Conservation (phyloP, 2,329 filamentous ascomycete species). For the Blastomyces percursus region DNA sequence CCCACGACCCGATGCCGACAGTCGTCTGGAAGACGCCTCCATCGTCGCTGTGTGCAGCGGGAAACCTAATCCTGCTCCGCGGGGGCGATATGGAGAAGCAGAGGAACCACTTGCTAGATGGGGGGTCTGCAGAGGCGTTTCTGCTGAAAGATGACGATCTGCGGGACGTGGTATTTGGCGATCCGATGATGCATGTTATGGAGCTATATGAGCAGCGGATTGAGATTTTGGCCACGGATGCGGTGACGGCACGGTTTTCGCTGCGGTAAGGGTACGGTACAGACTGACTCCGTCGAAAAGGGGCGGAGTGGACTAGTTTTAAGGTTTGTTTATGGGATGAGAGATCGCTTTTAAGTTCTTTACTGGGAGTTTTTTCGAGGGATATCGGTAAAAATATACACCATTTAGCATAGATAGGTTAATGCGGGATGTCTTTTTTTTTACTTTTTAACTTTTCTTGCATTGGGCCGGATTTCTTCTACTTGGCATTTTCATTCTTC, state of each 20-base stretch:
- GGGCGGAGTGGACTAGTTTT: neutral
- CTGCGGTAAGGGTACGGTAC: neutral
- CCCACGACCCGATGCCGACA: slow-evolving; percentile 9
- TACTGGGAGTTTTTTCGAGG: too few species aligned
- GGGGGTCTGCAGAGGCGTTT: slow-evolving; percentile 56
- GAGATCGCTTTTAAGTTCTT: too few species aligned
- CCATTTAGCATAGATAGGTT: too few species aligned
- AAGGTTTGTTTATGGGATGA: too few species aligned
- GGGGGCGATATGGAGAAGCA: slow-evolving; percentile 35
- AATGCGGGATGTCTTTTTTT: too few species aligned
- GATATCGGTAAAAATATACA: too few species aligned
- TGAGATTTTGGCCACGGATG: slow-evolving; percentile 58
- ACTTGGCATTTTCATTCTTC: too few species aligned
- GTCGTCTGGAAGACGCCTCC: slow-evolving; percentile 55
- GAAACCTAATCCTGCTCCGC: slow-evolving; percentile 56
- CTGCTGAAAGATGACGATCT: slow-evolving; percentile 58
- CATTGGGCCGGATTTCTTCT: too few species aligned
- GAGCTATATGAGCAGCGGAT: slow-evolving; percentile 61
- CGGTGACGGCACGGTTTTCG: slow-evolving; percentile 43
- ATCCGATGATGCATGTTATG: slow-evolving; percentile 73
- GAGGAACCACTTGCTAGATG: slow-evolving; percentile 28
- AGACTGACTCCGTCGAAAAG: too few species aligned
- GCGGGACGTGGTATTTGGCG: slow-evolving; percentile 63
- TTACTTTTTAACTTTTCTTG: too few species aligned
- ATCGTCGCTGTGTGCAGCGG: slow-evolving; percentile 58